Conservation (phyloP, 495 filamentous ascomycete genomes). For the Pseudevernia furfuracea region DNA sequence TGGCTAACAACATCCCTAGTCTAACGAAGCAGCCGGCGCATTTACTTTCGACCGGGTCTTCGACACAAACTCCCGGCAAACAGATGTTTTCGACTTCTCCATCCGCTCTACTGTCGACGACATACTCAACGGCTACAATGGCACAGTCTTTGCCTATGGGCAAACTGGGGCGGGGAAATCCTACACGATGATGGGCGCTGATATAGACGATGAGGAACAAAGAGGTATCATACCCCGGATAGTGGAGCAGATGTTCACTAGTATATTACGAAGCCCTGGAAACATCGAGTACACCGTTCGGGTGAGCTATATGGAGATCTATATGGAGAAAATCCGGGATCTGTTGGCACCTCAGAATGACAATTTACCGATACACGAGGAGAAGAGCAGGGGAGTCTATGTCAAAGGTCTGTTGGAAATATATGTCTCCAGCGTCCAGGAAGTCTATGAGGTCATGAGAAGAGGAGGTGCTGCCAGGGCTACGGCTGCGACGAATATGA, state of each 20-base stretch:
- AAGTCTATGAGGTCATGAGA: conserved; percentile 96
- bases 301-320: conserved; percentile 99
- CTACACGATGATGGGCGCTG: conserved; percentile 97
- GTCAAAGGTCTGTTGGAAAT: conserved; percentile 93
- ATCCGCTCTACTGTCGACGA: conserved; percentile 95
- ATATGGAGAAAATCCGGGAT: conserved; percentile 98
- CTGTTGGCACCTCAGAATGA: conserved; percentile 85
- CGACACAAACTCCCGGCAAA: conserved; percentile 78
- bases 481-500: conserved; percentile 99
- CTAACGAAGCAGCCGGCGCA: conserved; percentile 68
- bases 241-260: conserved; percentile 94
- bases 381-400: conserved; percentile 92
- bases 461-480: conserved; percentile 80
- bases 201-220: conserved; percentile 82
- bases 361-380: conserved; percentile 93
- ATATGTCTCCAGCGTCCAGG: conserved; percentile 89
- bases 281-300: conserved; percentile 97
- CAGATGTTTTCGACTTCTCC: conserved; percentile 93
- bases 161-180: conserved; percentile 98
- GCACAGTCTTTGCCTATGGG: conserved; percentile 97
- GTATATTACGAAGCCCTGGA: conserved; percentile 79
- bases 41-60: conserved; percentile 99
- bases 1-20: conserved; percentile 42
- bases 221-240: conserved; percentile 96
- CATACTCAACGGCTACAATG: conserved; percentile 97